Percentiles rank a stretch among this genome's conserved stretches.
Evolutionary conservation across 1,139 yeast species (phyloP).

Genomic region (Casaregolazyma suthepensis): DNA sequence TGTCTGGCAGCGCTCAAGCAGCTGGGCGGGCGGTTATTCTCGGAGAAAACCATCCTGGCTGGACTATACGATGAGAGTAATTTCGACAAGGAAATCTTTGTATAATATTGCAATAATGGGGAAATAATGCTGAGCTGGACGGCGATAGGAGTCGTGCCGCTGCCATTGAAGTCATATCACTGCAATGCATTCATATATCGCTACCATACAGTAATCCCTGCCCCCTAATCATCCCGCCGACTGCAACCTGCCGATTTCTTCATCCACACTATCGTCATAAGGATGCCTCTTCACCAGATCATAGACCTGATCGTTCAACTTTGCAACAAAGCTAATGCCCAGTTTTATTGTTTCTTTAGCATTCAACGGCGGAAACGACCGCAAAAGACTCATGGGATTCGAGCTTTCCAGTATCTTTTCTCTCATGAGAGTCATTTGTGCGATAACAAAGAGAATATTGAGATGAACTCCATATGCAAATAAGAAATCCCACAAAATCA

Average conservation of each 20-base stretch:
- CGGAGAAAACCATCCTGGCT: constrained; percentile 65
- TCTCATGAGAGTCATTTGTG: constrained; percentile 71
- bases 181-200: not conserved
- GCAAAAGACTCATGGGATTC: constrained; percentile 68
- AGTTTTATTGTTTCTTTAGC: constrained; percentile 73
- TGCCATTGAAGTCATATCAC: too few species aligned
- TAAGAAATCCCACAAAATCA: constrained; percentile 82
- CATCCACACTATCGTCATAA: constrained; percentile 39
- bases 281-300: constrained; percentile 68
- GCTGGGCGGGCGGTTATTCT: constrained; percentile 63
- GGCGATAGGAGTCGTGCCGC: not conserved
- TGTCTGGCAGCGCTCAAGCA: constrained; percentile 56
- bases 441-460: constrained; percentile 78
- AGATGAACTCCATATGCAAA: constrained; percentile 89
- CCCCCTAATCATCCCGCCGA: not conserved
- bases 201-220: not conserved
- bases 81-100: constrained; percentile 30
- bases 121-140: not conserved
- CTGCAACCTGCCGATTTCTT: constrained; percentile 9
- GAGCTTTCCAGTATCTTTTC: constrained; percentile 49
- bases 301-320: constrained; percentile 63
- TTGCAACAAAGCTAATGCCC: constrained; percentile 74
- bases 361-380: constrained; percentile 68
- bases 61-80: constrained; percentile 58
- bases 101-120: constrained; percentile 12